Evolutionary conservation across 2,329 filamentous ascomycete genomes (phyloP).

Genomic region (Reticulascus tulasneorum): DNA sequence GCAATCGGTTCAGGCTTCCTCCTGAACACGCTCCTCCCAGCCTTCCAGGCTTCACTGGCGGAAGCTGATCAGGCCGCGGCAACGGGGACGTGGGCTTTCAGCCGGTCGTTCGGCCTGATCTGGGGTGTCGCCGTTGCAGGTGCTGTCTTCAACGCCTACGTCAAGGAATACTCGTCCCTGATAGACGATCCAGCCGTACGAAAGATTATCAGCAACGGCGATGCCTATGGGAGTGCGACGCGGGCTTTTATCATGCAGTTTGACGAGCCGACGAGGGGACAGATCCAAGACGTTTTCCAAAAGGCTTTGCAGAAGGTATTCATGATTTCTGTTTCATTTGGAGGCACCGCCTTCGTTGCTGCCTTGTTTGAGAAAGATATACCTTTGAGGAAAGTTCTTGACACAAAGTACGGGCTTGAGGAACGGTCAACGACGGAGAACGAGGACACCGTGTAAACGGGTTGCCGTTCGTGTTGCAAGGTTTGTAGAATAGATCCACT

Average conservation of each 20-base stretch:
- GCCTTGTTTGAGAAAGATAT: no score
- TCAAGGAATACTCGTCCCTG: slow-evolving; percentile 1
- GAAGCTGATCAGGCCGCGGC: slow-evolving; percentile 32
- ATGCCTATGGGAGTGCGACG: slow-evolving; percentile 23
- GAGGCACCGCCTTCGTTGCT: no score
- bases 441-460: no score
- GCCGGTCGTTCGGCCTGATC: slow-evolving; percentile 38
- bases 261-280: slow-evolving; percentile 6
- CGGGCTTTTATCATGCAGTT: slow-evolving; percentile 18
- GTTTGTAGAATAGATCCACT: no score
- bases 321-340: no score
- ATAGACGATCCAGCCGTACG: slow-evolving; percentile 17
- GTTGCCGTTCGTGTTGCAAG: no score
- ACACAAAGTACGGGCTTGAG: no score
- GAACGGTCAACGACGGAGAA: no score
- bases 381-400: no score
- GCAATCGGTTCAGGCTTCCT: slow-evolving; percentile 39
- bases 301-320: slow-evolving; percentile 18
- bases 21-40: slow-evolving; percentile 36
- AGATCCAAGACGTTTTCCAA: slow-evolving; percentile 22
- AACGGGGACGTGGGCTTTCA: slow-evolving; percentile 35
- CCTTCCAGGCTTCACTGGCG: slow-evolving; percentile 31
- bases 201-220: slow-evolving; percentile 17
- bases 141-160: slow-evolving; percentile 31
- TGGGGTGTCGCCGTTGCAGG: slow-evolving; percentile 42